A percentile compares a stretch with the other conserved stretches of the same genome.
Conservation (phyloP, 2,329 filamentous ascomycete species). For the Eurotiales sp. region DNA sequence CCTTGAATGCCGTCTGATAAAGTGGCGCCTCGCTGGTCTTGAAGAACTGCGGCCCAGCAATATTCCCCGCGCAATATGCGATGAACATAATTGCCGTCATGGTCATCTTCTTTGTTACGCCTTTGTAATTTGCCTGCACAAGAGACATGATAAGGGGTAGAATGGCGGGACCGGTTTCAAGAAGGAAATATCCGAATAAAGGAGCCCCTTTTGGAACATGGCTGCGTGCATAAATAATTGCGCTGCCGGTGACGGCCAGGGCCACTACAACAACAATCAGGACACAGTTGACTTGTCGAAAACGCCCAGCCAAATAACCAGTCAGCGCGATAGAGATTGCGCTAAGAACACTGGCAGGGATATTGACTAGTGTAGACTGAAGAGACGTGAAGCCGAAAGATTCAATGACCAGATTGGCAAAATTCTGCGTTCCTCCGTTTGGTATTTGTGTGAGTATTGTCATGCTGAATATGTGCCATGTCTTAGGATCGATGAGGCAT, state of each 20-base stretch:
- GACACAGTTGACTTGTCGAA: neutral
- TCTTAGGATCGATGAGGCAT: slow-evolving; percentile 53
- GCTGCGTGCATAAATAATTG: slow-evolving; percentile 12
- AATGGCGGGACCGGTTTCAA: slow-evolving; percentile 50
- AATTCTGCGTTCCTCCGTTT: slow-evolving; percentile 54
- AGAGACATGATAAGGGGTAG: slow-evolving; percentile 49
- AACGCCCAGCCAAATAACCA: slow-evolving; percentile 9
- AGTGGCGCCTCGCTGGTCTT: slow-evolving; percentile 46
- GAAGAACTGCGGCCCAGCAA: slow-evolving; percentile 54
- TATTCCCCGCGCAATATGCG: slow-evolving; percentile 54
- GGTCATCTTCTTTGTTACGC: slow-evolving; percentile 55
- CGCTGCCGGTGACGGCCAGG: slow-evolving; percentile 6
- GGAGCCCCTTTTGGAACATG: slow-evolving; percentile 44
- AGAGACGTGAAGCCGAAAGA: slow-evolving; percentile 48
- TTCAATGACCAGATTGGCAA: slow-evolving; percentile 48
- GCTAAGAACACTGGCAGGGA: slow-evolving; percentile 55
- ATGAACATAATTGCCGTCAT: slow-evolving; percentile 50
- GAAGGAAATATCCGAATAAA: slow-evolving; percentile 55
- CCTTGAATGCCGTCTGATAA: slow-evolving; percentile 38
- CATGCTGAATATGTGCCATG: slow-evolving; percentile 56
- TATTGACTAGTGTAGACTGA: slow-evolving; percentile 56
- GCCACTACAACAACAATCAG: slow-evolving; percentile 7
- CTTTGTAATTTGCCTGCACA: slow-evolving; percentile 44
- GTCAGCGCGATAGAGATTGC: slow-evolving; percentile 47
- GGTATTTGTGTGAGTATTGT: slow-evolving; percentile 54